These are phyloP conservation scores for Gastrodia elata DNA, from an alignment of 106 monocot genomes.

Conservation along the genomic window DNA sequence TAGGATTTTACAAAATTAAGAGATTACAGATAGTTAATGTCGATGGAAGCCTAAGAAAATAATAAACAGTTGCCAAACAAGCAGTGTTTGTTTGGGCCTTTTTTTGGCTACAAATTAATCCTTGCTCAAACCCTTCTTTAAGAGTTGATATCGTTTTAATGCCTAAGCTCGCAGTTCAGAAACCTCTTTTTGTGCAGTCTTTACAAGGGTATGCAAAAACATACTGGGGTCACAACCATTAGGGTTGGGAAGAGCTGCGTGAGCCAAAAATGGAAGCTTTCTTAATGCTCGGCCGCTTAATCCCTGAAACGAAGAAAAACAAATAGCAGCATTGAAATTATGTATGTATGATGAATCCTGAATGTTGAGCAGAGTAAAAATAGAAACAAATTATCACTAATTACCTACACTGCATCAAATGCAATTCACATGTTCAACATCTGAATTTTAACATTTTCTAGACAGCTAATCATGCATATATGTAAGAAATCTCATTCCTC, in stretches of 20 bases:
- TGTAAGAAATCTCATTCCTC: no score
- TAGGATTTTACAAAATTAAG: no score
- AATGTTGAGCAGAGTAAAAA: background rate
- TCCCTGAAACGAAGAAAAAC: conserved; percentile 40
- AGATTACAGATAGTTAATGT: background rate
- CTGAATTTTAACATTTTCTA: no score
- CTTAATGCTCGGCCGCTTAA: conserved; percentile 77
- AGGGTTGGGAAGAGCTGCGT: conserved; percentile 62
- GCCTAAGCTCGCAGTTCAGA: conserved; percentile 45
- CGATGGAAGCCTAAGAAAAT: background rate
- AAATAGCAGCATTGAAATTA: background rate
- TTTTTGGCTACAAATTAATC: background rate
- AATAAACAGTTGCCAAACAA: background rate
- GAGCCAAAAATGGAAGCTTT: conserved; percentile 92
- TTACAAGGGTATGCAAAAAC: conserved; percentile 49
- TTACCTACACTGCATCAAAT: no score
- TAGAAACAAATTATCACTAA: background rate
- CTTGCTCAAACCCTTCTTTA: no score
- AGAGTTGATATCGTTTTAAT: background rate
- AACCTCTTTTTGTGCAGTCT: conserved; percentile 68
- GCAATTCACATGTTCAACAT: no score
- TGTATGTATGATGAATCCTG: background rate
- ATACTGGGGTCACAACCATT: conserved; percentile 35
- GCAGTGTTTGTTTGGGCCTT: background rate
- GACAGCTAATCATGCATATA: no score